phyloP scores from a whole-genome alignment of 2,329 filamentous ascomycete species.

The Fusarium sp. region DNA sequence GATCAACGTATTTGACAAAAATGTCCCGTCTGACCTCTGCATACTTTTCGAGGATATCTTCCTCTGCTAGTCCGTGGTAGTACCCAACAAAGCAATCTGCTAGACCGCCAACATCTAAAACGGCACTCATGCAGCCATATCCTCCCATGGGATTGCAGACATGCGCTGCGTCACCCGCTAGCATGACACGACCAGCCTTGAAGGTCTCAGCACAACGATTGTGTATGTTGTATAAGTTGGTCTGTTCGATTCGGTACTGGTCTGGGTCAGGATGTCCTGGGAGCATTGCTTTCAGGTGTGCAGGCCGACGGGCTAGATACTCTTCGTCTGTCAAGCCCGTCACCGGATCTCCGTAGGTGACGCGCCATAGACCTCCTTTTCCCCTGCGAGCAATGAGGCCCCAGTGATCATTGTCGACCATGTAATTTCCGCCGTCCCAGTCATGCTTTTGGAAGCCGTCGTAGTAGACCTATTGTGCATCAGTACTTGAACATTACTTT shows the following conservation, averaged over 20 bases:
- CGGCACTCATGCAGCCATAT: conserved; percentile 4
- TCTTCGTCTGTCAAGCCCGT: neutral
- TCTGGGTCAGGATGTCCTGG: neutral
- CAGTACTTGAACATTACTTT: accelerated
- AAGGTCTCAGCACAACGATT: neutral
- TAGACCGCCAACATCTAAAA: neutral
- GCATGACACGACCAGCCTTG: neutral
- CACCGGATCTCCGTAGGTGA: neutral
- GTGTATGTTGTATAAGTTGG: conserved; percentile 3
- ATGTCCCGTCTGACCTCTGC: neutral
- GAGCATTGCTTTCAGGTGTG: conserved; percentile 1
- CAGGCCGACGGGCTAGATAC: neutral
- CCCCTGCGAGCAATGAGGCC: neutral
- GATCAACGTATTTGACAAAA: conserved; percentile 1
- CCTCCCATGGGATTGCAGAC: conserved; percentile 6
- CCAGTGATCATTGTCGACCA: neutral
- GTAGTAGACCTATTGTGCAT: neutral
- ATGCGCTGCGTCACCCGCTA: neutral
- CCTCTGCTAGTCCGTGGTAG: neutral
- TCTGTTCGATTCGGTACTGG: neutral
- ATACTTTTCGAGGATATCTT: neutral
- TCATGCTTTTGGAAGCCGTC: conserved; percentile 1
- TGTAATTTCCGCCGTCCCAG: conserved; percentile 1
- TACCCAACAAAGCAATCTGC: conserved; percentile 2
- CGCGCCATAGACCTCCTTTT: neutral